phyloP scores from a whole-genome alignment of 176 grass and related monocot species.

The Rhynchospora pubera region DNA sequence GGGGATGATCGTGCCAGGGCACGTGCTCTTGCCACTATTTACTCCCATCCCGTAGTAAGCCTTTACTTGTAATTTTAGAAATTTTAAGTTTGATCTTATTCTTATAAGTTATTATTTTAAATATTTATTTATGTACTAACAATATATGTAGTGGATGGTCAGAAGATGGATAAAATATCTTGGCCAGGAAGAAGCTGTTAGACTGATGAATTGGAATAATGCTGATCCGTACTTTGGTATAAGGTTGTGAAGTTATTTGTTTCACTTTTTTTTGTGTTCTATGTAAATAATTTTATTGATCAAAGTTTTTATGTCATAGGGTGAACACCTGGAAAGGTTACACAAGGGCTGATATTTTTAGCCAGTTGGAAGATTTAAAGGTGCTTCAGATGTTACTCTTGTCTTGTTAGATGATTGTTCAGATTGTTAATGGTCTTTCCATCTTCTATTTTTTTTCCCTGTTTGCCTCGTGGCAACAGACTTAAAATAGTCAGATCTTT shows the following conservation, averaged over 20 bases:
- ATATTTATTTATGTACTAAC: conserved; percentile 19
- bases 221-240: conserved; percentile 74
- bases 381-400: conserved; percentile 38
- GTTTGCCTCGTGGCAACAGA: background rate
- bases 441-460: background rate
- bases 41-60: conserved; percentile 98
- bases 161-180: conserved; percentile 83
- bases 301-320: conserved; percentile 36
- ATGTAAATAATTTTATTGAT: conserved; percentile 16
- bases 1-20: conserved; percentile 85
- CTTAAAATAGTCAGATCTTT: background rate
- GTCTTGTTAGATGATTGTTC: conserved; percentile 9
- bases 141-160: conserved; percentile 74
- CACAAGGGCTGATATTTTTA: conserved; percentile 63
- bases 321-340: conserved; percentile 81
- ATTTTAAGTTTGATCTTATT: background rate
- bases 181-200: conserved; percentile 77
- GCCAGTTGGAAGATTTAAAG: conserved; percentile 61
- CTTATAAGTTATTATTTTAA: conserved; percentile 18
- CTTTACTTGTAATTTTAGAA: conserved; percentile 8
- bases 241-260: conserved; percentile 46
- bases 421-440: background rate
- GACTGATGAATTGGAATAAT: conserved; percentile 93
- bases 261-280: conserved; percentile 17
- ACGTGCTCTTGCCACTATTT: conserved; percentile 74